Conservation (phyloP, 441 rosid genomes). For the Syzygium syzygioides region DNA sequence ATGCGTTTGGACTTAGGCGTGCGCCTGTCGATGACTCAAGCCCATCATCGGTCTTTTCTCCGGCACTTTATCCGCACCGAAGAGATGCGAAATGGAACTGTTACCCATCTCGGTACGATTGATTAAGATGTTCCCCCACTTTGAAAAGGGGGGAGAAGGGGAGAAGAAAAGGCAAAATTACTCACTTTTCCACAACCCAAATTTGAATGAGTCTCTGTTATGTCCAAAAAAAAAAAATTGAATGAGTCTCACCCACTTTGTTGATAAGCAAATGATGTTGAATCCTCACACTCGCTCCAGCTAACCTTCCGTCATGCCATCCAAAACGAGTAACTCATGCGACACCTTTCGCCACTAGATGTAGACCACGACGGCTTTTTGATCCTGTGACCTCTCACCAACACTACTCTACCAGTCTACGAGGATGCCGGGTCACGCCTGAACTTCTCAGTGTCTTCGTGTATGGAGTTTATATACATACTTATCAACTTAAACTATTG, state of each 20-base stretch:
- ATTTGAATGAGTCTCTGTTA: neutral
- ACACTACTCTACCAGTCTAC: neutral
- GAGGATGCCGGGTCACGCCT: neutral
- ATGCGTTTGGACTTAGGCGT: neutral
- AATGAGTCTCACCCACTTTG: neutral
- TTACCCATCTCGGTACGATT: neutral
- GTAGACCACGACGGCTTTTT: neutral
- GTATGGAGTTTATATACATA: neutral
- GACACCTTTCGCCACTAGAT: neutral
- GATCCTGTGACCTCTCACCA: neutral
- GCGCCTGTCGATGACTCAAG: neutral
- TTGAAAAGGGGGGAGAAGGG: neutral
- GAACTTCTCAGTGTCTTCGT: neutral
- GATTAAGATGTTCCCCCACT: neutral
- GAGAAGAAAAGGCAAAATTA: neutral
- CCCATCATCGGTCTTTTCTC: neutral
- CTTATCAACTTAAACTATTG: accelerated
- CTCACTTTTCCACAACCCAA: neutral
- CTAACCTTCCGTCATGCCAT: neutral
- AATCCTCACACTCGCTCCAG: neutral
- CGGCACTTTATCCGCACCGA: neutral
- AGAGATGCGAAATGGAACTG: neutral
- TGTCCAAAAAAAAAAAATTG: no score
- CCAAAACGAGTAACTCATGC: neutral
- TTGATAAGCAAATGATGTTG: neutral